Evolutionary conservation across 108 stramenopile species (phyloP).

Genomic region (Conticribra guillardii): DNA sequence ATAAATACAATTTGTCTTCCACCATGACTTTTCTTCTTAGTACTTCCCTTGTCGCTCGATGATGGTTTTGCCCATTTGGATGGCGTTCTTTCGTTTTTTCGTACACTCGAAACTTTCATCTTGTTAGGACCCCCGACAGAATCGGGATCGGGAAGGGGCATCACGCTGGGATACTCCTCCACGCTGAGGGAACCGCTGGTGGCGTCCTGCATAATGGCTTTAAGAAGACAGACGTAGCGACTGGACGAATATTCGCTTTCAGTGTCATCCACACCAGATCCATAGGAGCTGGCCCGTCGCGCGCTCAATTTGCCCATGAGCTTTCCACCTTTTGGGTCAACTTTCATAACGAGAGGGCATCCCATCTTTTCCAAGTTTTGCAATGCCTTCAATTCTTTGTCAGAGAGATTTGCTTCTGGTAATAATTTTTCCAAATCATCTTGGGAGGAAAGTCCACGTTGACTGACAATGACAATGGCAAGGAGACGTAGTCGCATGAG

Average conservation of each 20-base stretch:
- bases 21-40: slow-evolving; percentile 50
- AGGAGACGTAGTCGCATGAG: slow-evolving; percentile 79
- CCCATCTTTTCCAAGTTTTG: slow-evolving; percentile 74
- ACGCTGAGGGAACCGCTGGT: slow-evolving; percentile 68
- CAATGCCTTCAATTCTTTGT: slow-evolving; percentile 56
- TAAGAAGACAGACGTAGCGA: slow-evolving; percentile 82
- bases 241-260: slow-evolving; percentile 81
- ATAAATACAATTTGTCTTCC: slow-evolving; percentile 89
- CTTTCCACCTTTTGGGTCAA: slow-evolving; percentile 13
- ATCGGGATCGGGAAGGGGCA: slow-evolving; percentile 80
- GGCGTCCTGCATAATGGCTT: slow-evolving; percentile 71
- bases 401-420: slow-evolving; percentile 68
- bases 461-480: slow-evolving; percentile 84
- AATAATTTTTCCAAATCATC: slow-evolving; percentile 69
- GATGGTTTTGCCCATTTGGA: slow-evolving; percentile 58
- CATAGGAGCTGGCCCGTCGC: slow-evolving; percentile 17
- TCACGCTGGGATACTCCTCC: slow-evolving; percentile 88
- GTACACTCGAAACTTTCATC: slow-evolving; percentile 49
- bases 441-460: slow-evolving; percentile 64
- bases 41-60: not conserved
- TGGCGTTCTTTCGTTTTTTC: slow-evolving; percentile 39
- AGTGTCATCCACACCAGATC: slow-evolving; percentile 47
- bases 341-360: slow-evolving; percentile 54
- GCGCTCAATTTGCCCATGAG: slow-evolving; percentile 23
- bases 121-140: slow-evolving; percentile 16